Evolutionary conservation across 148 eudicot species (phyloP).

Genomic region (Rhododendron vialii): DNA sequence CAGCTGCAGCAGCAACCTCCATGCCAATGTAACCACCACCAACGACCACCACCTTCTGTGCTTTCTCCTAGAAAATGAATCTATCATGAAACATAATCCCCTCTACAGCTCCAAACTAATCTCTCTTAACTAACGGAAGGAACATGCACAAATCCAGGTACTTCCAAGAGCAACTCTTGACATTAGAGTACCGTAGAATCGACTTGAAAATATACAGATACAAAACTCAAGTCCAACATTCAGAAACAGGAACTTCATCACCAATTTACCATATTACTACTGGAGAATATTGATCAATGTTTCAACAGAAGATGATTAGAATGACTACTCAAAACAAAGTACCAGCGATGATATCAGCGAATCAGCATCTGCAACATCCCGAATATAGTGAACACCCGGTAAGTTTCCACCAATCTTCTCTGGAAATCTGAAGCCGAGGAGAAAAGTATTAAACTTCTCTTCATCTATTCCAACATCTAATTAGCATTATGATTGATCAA

Average conservation of each 20-base stretch:
- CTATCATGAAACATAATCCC: neutral
- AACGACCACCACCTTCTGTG: constrained; percentile 76
- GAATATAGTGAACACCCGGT: constrained; percentile 90
- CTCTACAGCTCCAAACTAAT: neutral
- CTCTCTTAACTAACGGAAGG: neutral
- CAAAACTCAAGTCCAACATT: neutral
- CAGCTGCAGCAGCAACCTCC: constrained; percentile 99
- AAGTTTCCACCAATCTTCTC: constrained; percentile 92
- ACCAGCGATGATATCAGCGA: constrained; percentile 82
- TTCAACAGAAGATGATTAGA: neutral
- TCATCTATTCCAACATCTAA: neutral
- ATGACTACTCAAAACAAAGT: constrained; percentile 10
- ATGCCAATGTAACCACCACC: constrained; percentile 99
- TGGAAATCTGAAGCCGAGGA: constrained; percentile 60
- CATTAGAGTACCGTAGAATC: neutral
- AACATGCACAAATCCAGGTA: neutral
- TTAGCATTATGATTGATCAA: neutral
- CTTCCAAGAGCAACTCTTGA: neutral
- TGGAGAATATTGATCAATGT: neutral
- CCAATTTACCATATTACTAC: neutral
- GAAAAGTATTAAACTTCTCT: neutral
- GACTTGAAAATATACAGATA: neutral
- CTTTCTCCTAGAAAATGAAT: constrained; percentile 54
- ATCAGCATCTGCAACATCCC: constrained; percentile 96
- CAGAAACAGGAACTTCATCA: constrained; percentile 1